Conservation (phyloP, 2,329 filamentous ascomycete genomes). For the Talaromyces amestolkiae region DNA sequence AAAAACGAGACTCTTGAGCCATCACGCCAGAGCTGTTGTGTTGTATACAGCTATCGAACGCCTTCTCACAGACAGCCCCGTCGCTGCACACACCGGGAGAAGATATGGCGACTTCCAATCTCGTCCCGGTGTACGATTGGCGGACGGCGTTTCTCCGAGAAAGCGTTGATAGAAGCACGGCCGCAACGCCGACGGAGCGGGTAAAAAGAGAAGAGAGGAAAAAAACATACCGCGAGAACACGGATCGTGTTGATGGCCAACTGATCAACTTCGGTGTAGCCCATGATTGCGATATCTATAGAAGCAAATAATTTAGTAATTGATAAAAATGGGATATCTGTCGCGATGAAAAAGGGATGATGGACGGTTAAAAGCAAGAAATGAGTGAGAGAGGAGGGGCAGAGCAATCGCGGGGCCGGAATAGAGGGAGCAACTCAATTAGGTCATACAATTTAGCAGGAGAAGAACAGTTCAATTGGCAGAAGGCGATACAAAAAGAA, state of each 20-base stretch:
- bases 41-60: background rate
- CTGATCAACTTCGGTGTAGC: conserved; percentile 81
- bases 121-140: conserved; percentile 1
- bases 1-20: background rate
- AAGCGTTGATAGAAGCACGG: background rate
- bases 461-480: conserved; percentile 6
- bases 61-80: background rate
- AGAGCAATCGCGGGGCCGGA: conserved; percentile 10
- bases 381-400: background rate
- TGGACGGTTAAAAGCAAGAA: background rate
- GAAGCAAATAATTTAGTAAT: conserved; percentile 3
- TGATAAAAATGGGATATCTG: background rate
- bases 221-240: conserved; percentile 77
- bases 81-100: background rate
- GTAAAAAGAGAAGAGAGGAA: background rate
- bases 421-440: conserved; percentile 2
- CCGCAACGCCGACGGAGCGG: conserved; percentile 1
- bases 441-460: conserved; percentile 2
- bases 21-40: background rate
- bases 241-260: conserved; percentile 98
- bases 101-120: background rate
- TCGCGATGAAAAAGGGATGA: background rate
- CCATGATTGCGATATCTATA: conserved; percentile 62
- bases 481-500: conserved; percentile 13
- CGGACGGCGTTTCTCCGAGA: conserved; percentile 14